Conservation (phyloP, 176 grass and related monocot genomes). For the Rhipidocladum racemiflorum region DNA sequence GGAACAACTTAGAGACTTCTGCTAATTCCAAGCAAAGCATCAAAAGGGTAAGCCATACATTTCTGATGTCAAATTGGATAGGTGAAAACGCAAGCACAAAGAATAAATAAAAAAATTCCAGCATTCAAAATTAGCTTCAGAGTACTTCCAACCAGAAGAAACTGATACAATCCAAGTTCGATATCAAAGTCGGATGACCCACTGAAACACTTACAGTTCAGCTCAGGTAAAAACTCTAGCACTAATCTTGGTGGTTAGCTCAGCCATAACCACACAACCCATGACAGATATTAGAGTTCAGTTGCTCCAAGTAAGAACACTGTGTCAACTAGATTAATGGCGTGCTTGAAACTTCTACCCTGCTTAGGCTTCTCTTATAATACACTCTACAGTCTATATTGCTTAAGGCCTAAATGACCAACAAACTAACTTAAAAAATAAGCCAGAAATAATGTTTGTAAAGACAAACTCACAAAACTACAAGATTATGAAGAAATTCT, state of each 20-base stretch:
- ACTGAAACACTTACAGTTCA: not conserved
- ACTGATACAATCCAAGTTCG: conserved; percentile 3
- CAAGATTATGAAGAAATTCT: not conserved
- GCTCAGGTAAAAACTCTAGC: not conserved
- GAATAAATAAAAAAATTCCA: not conserved
- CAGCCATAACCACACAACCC: conserved; percentile 9
- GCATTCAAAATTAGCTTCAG: conserved; percentile 1
- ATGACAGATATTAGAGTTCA: conserved; percentile 17
- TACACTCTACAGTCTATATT: not conserved
- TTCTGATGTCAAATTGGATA: not conserved
- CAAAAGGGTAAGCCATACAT: not conserved
- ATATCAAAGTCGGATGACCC: conserved; percentile 10
- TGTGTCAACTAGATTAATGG: not conserved
- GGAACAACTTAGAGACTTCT: conserved; percentile 10
- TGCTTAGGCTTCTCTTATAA: not conserved
- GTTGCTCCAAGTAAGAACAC: not conserved
- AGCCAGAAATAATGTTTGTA: not conserved
- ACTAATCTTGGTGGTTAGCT: not conserved
- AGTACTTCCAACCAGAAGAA: conserved; percentile 12
- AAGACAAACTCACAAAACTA: not conserved
- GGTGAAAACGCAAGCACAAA: conserved; percentile 13
- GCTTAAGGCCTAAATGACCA: not conserved
- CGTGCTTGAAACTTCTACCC: conserved; percentile 1
- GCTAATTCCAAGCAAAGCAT: not conserved
- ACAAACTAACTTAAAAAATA: not conserved